Evolutionary conservation across 75 land plant genomes (phyloP), one percentile per base, ranked within the genome.

Genomic region (Selaginella moellendorffii): DNA sequence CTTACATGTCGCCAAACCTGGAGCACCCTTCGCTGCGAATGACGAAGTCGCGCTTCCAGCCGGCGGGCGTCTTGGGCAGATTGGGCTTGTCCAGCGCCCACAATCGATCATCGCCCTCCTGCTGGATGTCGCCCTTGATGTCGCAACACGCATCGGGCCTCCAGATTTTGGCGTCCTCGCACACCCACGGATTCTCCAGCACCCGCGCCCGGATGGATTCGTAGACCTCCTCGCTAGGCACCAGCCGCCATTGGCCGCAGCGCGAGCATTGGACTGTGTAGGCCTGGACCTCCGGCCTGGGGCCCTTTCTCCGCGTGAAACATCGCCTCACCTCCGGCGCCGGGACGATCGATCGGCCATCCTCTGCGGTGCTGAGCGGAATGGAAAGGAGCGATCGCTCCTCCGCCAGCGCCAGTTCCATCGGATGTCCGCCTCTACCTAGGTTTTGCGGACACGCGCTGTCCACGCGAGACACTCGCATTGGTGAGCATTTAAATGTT

Each of bases 1-100:
- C 46, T 36, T 56, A 56, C 59, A 56, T 56, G 59, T 56, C 59
- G 9, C 59, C 24, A 19, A 56, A 56, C 59, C n/a, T 56, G 19
- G 59, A 9, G 59, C 59, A 56, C 17, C 59, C 59, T 24, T 56
- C n/a, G 24, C 59, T 56, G 19, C 59, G 59, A 56, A 56, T 19
- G n/a, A 56, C 59, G 59, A 56, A 19, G 25, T 56, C 24, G 9
- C 59, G 19, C n/a, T 56, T 24, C 59, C 59, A 56, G n/a, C n/a
- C 59, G 5, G 59, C 17, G 18, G 21, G 59, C 9, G 59, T 56
- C 23, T 2, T 21, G 19, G 59, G 59, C 21, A 56, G 19, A 21
- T 24, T 19, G 9, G 59, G 17, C 24, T 56, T 56, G 59, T 56
- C 59, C 59, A 56, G 8, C 2, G 59, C 59, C 59, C 59, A 56